Conservation (phyloP, 768 basidiomycete species). For the Termitomyces sp. region DNA sequence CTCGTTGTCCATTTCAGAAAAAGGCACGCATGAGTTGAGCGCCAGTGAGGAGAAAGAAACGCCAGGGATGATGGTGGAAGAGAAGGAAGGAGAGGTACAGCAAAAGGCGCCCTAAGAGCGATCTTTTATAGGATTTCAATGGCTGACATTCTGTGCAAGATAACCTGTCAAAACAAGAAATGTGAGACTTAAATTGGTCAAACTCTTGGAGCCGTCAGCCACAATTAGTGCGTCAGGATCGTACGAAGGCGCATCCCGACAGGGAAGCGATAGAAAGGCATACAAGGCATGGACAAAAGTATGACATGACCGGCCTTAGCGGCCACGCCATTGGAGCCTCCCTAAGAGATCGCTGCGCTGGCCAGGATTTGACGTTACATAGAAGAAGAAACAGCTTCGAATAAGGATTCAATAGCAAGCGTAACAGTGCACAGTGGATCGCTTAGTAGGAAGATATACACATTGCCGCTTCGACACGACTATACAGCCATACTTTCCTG, state of each 20-base stretch:
- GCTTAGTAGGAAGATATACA: background rate
- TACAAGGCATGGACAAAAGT: background rate
- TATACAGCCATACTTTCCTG: slow-evolving; percentile 21
- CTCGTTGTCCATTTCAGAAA: background rate
- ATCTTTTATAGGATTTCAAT: slow-evolving; percentile 2
- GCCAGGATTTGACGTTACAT: background rate
- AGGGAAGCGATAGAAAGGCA: background rate
- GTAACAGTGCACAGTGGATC: background rate
- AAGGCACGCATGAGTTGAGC: background rate
- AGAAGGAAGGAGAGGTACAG: background rate
- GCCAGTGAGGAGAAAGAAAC: background rate
- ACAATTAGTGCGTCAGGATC: background rate
- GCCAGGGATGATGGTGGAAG: background rate
- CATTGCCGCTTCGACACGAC: background rate
- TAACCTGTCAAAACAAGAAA: background rate
- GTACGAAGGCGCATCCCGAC: background rate
- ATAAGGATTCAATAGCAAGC: background rate
- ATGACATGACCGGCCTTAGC: too few relatives aligned
- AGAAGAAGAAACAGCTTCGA: background rate
- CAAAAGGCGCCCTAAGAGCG: background rate
- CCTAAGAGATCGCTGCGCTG: background rate
- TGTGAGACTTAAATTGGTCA: background rate
- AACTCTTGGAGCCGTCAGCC: background rate
- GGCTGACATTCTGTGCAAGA: background rate
- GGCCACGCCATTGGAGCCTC: background rate